Conservation (phyloP, 116 monocot species). For the Phalaenopsis hybrid region DNA sequence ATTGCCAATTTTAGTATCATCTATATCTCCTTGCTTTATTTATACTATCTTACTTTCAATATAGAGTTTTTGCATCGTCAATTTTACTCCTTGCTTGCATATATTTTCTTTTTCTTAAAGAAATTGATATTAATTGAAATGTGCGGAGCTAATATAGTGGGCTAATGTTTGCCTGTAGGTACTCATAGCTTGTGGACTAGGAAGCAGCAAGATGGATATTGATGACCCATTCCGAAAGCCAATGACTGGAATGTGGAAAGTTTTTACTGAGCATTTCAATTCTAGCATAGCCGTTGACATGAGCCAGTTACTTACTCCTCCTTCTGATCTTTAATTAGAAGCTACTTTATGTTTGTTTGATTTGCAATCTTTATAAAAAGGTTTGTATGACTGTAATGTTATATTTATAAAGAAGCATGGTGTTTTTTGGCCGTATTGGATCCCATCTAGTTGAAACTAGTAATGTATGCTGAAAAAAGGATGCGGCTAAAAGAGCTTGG, state of each 20-base stretch:
- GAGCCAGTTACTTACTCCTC: slow-evolving; percentile 42
- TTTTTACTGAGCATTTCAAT: slow-evolving; percentile 81
- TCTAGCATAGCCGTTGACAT: slow-evolving; percentile 71
- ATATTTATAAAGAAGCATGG: neutral
- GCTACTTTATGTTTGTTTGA: neutral
- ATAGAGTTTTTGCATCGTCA: too few relatives aligned
- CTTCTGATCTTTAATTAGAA: neutral
- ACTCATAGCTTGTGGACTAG: slow-evolving; percentile 87
- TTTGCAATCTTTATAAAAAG: neutral
- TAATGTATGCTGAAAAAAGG: neutral
- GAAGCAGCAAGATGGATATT: slow-evolving; percentile 35
- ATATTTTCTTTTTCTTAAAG: too few relatives aligned
- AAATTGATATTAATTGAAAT: too few relatives aligned
- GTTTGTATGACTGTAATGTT: neutral
- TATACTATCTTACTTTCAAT: too few relatives aligned
- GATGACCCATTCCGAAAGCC: slow-evolving; percentile 86
- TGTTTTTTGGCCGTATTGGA: too few relatives aligned
- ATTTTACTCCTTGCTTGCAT: too few relatives aligned
- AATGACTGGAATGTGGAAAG: slow-evolving; percentile 80
- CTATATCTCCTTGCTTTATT: too few relatives aligned
- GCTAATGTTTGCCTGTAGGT: slow-evolving; percentile 37
- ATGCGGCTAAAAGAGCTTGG: too few relatives aligned
- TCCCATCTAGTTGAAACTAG: neutral
- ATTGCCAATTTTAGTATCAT: too few relatives aligned
- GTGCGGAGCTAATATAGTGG: too few relatives aligned